Base-by-base conservation (phyloP, 2,329 filamentous ascomycete genomes). In the Arachnomyces sp. region DNA sequence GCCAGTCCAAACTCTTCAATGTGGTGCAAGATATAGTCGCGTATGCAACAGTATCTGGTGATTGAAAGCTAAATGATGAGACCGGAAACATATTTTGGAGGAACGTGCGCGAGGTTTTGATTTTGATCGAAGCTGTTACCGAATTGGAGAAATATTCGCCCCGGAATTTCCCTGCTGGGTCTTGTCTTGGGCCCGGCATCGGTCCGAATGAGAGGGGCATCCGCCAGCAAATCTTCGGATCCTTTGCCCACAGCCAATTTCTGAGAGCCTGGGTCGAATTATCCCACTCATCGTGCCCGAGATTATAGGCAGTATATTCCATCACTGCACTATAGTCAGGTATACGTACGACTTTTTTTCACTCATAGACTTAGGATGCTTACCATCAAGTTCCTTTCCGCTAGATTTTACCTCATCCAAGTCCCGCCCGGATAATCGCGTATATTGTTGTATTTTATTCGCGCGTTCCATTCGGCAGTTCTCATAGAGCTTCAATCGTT, bases 241-340 rank as follows among this genome's bases (percentile, higher is more conserved):
- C 60, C 14, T 53, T 54, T 0, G 57, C 57, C 63, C 68, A 69
- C 4, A 69, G 59, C 65, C 71, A 75, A 38, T 71, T 62, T 3
- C 69, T 68, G 28, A 79, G 65, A 18, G 63, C 51, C 33, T 75
- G 68, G 1, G 59, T 65, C 0, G 76, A 71, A 48, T 74, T 58
- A 52, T 80, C 69, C 52, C 68, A 73, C 48, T 79, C 77, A 44
- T 81, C 76, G 49, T 78, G 72, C 5, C 72, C 71, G 46, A 75
- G 77, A 48, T 74, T 77, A 53, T 75, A 74, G 25, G 61, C 55
- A 1, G 62, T 68, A 46, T 65, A 73, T 14, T 56, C 56, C 48
- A 59, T 53, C 53, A 66, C 62, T 67, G 34, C 11, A 33, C 42
- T 39, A 13, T 15, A 39, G 28, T 46, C 12, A 40, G 21, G 9